phyloP scores from a whole-genome alignment of 2,329 filamentous ascomycete species.

The Paecilomyces niveus region DNA sequence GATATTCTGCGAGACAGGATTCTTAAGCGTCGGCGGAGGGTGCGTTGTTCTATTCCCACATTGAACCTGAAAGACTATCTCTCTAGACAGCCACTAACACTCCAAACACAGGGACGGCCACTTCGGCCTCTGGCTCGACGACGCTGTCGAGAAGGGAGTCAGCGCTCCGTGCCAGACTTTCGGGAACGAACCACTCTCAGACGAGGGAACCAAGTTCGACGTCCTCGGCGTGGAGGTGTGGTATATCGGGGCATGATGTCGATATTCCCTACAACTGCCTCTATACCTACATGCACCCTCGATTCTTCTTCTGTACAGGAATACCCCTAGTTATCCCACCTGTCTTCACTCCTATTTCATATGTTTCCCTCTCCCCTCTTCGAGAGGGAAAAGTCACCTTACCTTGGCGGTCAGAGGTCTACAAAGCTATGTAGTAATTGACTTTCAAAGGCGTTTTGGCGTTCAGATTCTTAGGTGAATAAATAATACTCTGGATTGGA shows the following conservation, averaged over 20 bases:
- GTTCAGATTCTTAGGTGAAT: background rate
- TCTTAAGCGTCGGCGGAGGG: conserved; percentile 78
- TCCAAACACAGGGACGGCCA: conserved; percentile 57
- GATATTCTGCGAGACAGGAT: conserved; percentile 83
- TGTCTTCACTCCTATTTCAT: background rate
- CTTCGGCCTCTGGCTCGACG: conserved; percentile 90
- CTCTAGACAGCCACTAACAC: conserved; percentile 2
- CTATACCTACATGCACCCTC: background rate
- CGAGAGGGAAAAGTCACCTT: background rate
- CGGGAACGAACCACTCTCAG: conserved; percentile 87
- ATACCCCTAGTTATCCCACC: background rate
- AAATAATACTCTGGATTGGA: background rate
- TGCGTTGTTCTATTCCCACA: conserved; percentile 27
- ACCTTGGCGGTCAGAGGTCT: background rate
- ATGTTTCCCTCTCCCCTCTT: background rate
- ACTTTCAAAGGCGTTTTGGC: background rate
- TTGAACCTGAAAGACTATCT: background rate
- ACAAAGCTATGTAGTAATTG: background rate
- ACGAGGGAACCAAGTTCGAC: conserved; percentile 87
- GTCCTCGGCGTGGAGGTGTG: conserved; percentile 88
- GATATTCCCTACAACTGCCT: background rate
- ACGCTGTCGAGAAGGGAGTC: conserved; percentile 73
- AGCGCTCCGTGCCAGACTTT: conserved; percentile 84
- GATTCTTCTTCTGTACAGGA: background rate
- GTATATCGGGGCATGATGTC: conserved; percentile 61